phyloP scores from a whole-genome alignment of 108 stramenopile genomes.

The Schizochytrium sp. region DNA sequence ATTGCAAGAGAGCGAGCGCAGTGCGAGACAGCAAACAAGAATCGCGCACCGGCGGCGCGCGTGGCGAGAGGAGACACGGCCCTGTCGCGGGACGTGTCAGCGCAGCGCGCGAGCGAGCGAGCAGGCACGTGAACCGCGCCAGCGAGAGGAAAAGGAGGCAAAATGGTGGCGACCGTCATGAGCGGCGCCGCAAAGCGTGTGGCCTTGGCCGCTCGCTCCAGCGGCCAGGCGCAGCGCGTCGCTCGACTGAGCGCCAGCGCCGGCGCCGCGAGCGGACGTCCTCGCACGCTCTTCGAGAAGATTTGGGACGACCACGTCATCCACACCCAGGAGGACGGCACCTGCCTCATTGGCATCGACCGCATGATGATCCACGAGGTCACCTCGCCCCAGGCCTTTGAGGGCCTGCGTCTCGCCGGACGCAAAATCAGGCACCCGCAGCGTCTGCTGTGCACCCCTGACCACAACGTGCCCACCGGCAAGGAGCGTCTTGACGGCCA shows the following conservation, averaged over 20 bases:
- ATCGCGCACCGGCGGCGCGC: too few relatives aligned
- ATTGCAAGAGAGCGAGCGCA: too few relatives aligned
- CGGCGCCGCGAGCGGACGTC: background rate
- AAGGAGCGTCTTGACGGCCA: slow-evolving; percentile 37
- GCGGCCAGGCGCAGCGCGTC: background rate
- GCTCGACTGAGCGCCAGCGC: background rate
- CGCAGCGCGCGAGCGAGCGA: too few relatives aligned
- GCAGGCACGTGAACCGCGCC: too few relatives aligned
- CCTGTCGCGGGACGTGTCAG: too few relatives aligned
- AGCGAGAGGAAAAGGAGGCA: too few relatives aligned
- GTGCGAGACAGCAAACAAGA: too few relatives aligned
- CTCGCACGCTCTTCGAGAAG: slow-evolving; percentile 76
- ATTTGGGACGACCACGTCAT: slow-evolving; percentile 82
- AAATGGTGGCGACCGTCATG: too few relatives aligned
- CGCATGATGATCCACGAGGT: slow-evolving; percentile 66
- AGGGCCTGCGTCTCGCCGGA: slow-evolving; percentile 69
- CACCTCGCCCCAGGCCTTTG: slow-evolving; percentile 88
- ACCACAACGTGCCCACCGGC: slow-evolving; percentile 89
- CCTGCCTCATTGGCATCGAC: slow-evolving; percentile 80
- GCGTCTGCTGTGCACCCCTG: slow-evolving; percentile 80
- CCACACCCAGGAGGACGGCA: slow-evolving; percentile 46
- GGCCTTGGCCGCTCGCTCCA: background rate
- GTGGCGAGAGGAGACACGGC: too few relatives aligned
- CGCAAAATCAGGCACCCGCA: slow-evolving; percentile 79
- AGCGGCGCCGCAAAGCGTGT: background rate